These are phyloP conservation scores for Linum tenue DNA, from an alignment of 345 rosid genomes.

Conservation along the genomic window DNA sequence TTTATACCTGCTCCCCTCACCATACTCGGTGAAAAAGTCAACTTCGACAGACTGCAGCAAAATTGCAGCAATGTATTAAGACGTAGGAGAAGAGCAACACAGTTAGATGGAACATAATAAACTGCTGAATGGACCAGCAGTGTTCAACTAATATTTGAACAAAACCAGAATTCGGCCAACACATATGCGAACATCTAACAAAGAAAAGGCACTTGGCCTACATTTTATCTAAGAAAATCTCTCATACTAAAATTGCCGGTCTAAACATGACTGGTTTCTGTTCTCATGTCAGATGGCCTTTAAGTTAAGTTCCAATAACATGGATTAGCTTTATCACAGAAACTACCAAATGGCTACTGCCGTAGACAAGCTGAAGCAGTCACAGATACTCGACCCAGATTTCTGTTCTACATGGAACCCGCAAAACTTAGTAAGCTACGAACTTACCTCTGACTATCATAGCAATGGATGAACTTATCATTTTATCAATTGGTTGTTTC, in stretches of 20 bases:
- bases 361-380: too few relatives aligned
- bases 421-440: too few relatives aligned
- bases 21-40: constrained; percentile 7
- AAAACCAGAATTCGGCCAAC: background rate
- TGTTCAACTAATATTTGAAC: background rate
- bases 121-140: background rate
- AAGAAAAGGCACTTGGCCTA: background rate
- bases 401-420: background rate
- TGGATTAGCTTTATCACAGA: background rate
- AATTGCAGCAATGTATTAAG: background rate
- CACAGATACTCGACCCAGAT: background rate
- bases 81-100: too few relatives aligned
- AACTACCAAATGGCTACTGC: background rate
- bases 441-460: background rate
- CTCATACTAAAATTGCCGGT: background rate
- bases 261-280: background rate
- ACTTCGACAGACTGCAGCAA: background rate
- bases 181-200: too few relatives aligned
- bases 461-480: too few relatives aligned
- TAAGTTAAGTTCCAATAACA: too few relatives aligned
- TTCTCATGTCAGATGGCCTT: too few relatives aligned
- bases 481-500: background rate
- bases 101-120: too few relatives aligned
- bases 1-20: constrained; percentile 1
- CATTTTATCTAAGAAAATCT: too few relatives aligned